Evolutionary conservation across 441 rosid species (phyloP), one percentile per base, ranked within the genome.

Genomic region (Bocquillonia castaneifolia): DNA sequence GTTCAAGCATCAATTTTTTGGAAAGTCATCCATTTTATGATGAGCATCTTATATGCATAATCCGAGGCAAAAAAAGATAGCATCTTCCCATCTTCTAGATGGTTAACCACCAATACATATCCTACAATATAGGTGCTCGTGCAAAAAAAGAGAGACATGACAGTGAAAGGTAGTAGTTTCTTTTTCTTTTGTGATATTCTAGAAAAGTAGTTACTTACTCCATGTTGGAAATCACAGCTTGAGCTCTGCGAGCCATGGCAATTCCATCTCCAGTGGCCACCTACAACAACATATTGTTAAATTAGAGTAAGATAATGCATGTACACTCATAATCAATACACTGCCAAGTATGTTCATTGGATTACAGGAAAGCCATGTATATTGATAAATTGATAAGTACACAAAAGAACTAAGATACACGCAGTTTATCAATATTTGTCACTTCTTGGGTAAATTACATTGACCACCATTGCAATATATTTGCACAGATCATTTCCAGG

Each of bases 241-340:
- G 86, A 71, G 97, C 97, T 73, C 99, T 78, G 77, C 85, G 99
- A 63, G 99, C 91, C 96, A 93, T 91, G 36, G 99, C 96, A 77
- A 87, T 88, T 63, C 99, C 99, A 85, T 91, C 99, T 68, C 99
- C 96, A 28, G 97, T 93, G 39, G 97, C 99, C 52, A 93, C 97
- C 99, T 93, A 76, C 20, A 80, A 56, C 62, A 75, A 40, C 18
- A 71, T 23, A 58, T 44, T 44, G 48, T 44, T 44, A 9, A 17
- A 39, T 39, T 39, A 39, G 7, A 34, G 4, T 39, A 39, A 0
- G 7, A 44, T 31, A 18, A 1, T 47, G 23, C 18, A 32, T n/a
- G 52, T 7, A 71, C 47, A 25, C 10, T 18, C 37, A 10, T 32
- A 56, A 68, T 57, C 62, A 20, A 40, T 20, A 12, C 40, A 5